Evolutionary conservation across 2,329 filamentous ascomycete species (phyloP).

Genomic region (Claviceps pazoutovae): DNA sequence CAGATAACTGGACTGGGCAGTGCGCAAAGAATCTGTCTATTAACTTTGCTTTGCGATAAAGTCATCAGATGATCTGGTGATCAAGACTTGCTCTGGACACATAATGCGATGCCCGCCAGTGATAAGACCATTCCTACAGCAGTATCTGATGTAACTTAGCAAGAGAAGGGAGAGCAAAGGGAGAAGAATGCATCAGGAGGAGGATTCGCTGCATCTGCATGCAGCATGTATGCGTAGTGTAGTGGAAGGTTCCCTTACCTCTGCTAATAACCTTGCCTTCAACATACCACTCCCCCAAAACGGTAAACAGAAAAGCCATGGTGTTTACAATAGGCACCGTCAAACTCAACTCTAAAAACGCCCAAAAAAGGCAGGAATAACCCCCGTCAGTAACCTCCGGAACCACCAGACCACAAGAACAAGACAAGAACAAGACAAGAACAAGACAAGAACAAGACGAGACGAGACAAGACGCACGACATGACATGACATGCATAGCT

Average conservation of each 20-base stretch:
- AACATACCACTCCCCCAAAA: slow-evolving; percentile 87
- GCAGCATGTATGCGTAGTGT: background rate
- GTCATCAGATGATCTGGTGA: slow-evolving; percentile 2
- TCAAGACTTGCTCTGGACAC: slow-evolving; percentile 53
- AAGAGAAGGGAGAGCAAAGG: background rate
- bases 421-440: background rate
- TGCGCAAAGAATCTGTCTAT: background rate
- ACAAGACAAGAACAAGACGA: too few relatives aligned
- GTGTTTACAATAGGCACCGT: slow-evolving; percentile 94
- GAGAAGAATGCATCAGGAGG: too few relatives aligned
- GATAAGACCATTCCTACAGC: slow-evolving; percentile 72
- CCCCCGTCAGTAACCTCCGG: background rate
- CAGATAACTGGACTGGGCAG: background rate
- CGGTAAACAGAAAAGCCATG: slow-evolving; percentile 88
- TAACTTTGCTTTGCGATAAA: background rate
- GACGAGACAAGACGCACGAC: too few relatives aligned
- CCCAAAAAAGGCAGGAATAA: too few relatives aligned
- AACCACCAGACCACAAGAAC: background rate
- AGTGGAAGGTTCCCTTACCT: slow-evolving; percentile 32
- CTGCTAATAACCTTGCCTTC: slow-evolving; percentile 80
- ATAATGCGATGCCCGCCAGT: slow-evolving; percentile 66
- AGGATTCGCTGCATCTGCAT: background rate
- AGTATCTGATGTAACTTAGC: slow-evolving; percentile 43
- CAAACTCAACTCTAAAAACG: slow-evolving; percentile 60
- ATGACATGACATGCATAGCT: too few relatives aligned